Evolutionary conservation across 108 stramenopile species (phyloP).

Genomic region (Cylindrotheca closterium): DNA sequence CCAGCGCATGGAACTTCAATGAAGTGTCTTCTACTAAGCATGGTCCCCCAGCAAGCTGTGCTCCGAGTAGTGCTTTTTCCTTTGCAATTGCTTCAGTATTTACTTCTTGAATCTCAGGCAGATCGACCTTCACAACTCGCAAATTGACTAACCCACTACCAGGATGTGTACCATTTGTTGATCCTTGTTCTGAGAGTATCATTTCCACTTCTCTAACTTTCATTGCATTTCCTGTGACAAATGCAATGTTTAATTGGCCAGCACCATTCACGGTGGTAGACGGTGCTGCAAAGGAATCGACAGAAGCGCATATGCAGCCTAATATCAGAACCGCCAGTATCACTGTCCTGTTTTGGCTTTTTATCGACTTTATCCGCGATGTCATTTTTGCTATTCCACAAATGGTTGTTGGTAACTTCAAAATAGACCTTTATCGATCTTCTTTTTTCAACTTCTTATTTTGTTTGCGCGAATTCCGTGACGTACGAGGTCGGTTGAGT

Average conservation of each 20-base stretch:
- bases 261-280: neutral
- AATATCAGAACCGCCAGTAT: too few species aligned
- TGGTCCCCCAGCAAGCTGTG: constrained; percentile 83
- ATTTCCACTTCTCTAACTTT: constrained; percentile 76
- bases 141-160: constrained; percentile 49
- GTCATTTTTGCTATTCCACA: too few species aligned
- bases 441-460: too few species aligned
- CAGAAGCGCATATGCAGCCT: too few species aligned
- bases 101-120: constrained; percentile 91
- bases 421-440: too few species aligned
- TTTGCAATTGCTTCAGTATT: constrained; percentile 84
- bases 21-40: constrained; percentile 97
- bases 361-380: too few species aligned
- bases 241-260: constrained; percentile 73
- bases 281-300: neutral
- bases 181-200: constrained; percentile 62
- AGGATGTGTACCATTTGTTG: constrained; percentile 16
- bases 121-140: constrained; percentile 72
- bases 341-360: too few species aligned
- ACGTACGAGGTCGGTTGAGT: too few species aligned
- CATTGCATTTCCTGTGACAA: constrained; percentile 87
- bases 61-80: constrained; percentile 83
- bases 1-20: constrained; percentile 93
- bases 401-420: too few species aligned
- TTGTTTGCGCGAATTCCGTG: too few species aligned